A percentile compares a stretch with the other conserved stretches of the same genome.
Evolutionary conservation across 2,329 filamentous ascomycete genomes (phyloP).

Genomic region (Microcera coccophila): DNA sequence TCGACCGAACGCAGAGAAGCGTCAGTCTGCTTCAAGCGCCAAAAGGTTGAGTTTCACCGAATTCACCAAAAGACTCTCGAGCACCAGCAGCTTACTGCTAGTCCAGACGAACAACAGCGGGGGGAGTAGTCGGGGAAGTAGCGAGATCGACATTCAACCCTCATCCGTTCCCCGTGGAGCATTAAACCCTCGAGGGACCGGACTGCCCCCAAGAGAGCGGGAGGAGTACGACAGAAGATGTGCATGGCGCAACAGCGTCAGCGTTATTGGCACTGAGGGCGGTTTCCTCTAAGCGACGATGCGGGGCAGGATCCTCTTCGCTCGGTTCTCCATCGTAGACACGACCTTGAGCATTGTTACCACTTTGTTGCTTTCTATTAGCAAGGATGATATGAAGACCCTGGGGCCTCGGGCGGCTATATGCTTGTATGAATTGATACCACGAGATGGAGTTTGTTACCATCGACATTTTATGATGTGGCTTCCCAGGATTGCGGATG

Average conservation of each 20-base stretch:
- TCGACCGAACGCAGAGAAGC: conserved; percentile 41
- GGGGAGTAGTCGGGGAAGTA: conserved; percentile 46
- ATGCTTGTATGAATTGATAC: conserved; percentile 29
- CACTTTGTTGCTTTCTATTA: conserved; percentile 5
- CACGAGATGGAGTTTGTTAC: conserved; percentile 8
- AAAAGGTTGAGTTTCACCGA: conserved; percentile 61
- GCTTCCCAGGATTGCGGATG: background rate
- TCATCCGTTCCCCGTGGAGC: conserved; percentile 36
- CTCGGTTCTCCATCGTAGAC: background rate
- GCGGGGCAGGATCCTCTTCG: background rate
- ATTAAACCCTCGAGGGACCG: conserved; percentile 40
- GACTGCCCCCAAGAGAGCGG: conserved; percentile 31
- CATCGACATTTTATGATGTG: background rate
- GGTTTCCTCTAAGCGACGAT: conserved; percentile 46
- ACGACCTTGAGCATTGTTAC: conserved; percentile 1
- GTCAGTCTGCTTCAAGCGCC: conserved; percentile 49
- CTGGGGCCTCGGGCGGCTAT: conserved; percentile 11
- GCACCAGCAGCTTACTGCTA: conserved; percentile 57
- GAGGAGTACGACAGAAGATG: conserved; percentile 44
- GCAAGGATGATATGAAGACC: conserved; percentile 4
- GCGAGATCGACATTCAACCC: conserved; percentile 41
- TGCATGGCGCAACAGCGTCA: conserved; percentile 55
- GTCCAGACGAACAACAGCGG: conserved; percentile 54
- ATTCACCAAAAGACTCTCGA: conserved; percentile 57
- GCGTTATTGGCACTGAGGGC: conserved; percentile 51